Evolutionary conservation across 2,329 filamentous ascomycete species (phyloP).

Genomic region (Cladosporium oxysporum): DNA sequence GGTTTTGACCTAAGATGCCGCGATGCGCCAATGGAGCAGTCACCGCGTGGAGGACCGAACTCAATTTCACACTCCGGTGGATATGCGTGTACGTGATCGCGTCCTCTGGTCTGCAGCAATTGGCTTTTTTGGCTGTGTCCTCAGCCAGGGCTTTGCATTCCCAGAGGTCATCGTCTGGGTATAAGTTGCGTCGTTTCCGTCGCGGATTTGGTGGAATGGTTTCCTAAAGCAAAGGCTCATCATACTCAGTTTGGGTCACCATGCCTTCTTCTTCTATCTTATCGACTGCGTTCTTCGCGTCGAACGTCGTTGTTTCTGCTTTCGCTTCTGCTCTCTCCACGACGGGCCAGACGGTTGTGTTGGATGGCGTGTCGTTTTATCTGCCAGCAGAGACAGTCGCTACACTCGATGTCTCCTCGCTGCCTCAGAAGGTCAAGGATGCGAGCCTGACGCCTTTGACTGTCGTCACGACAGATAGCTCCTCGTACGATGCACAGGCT

Average conservation of each 20-base stretch:
- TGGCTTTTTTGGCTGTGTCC: constrained; percentile 7
- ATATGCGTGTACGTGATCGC: not conserved
- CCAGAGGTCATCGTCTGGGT: not conserved
- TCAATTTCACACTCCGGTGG: not conserved
- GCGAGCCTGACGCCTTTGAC: constrained; percentile 42
- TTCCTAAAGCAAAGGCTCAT: not conserved
- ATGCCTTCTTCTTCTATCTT: constrained; percentile 12
- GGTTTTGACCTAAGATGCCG: not conserved
- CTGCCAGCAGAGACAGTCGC: constrained; percentile 41
- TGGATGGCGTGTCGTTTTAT: constrained; percentile 45
- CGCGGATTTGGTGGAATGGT: not conserved
- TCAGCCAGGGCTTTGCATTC: not conserved
- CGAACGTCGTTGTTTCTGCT: not conserved
- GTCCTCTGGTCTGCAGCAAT: not conserved
- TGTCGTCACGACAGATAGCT: constrained; percentile 36
- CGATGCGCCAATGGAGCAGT: not conserved
- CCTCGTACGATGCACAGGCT: constrained; percentile 28
- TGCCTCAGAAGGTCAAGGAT: constrained; percentile 22
- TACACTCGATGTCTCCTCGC: constrained; percentile 29
- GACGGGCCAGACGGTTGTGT: constrained; percentile 44
- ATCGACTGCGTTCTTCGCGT: not conserved
- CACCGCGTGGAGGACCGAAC: not conserved
- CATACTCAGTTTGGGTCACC: not conserved
- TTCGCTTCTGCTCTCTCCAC: constrained; percentile 28
- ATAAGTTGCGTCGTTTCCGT: not conserved